A percentile compares a stretch with the other conserved stretches of the same genome.
Conservation (phyloP, 192 early-diverging fungal species). For the Coemansia sp. region DNA sequence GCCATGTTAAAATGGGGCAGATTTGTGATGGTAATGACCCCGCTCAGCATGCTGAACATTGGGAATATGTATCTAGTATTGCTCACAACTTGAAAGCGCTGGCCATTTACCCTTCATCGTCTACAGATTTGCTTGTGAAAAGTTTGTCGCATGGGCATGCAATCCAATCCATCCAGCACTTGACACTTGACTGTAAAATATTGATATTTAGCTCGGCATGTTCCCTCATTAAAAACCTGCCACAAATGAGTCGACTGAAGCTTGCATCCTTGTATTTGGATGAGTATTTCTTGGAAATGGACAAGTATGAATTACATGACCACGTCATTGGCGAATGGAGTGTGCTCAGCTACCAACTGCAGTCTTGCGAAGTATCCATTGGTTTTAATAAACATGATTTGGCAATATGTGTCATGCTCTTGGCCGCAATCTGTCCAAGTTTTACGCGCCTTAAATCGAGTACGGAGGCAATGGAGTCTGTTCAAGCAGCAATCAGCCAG, state of each 20-base stretch:
- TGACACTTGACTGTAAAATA: not conserved
- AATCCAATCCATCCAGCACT: not conserved
- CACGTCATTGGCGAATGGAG: not conserved
- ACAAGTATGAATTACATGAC: not conserved
- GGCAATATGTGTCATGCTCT: not conserved
- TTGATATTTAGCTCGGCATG: not conserved
- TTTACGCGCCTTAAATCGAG: not conserved
- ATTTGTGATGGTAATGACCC: not conserved
- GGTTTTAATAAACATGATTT: not conserved
- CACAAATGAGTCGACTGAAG: not conserved
- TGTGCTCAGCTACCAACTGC: not conserved
- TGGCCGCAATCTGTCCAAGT: not conserved
- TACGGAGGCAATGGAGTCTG: not conserved
- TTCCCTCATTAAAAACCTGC: not conserved
- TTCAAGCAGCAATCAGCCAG: not conserved
- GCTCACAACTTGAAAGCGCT: not conserved
- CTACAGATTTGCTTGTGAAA: not conserved
- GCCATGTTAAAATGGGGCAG: not conserved
- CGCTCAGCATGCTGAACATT: not conserved
- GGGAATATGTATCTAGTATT: not conserved
- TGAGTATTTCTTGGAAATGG: not conserved
- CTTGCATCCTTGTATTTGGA: not conserved
- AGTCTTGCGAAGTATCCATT: not conserved
- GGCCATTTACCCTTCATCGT: not conserved
- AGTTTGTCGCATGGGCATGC: not conserved